Base-by-base conservation (phyloP, 768 basidiomycete species). In the Pleurotus eryngii region DNA sequence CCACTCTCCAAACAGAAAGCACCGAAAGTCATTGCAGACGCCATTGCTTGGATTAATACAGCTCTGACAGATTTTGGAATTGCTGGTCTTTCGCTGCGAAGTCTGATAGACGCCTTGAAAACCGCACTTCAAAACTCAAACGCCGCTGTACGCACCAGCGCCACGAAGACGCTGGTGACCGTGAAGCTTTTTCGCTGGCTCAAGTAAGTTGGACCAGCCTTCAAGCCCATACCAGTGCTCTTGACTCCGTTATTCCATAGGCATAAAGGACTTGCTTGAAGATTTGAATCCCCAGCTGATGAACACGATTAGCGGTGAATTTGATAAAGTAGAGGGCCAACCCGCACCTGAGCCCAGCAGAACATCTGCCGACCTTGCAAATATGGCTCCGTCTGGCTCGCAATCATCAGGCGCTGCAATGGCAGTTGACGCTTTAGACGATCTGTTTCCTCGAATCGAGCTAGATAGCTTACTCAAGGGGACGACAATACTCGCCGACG, bases 1-100 rank as follows among this genome's bases (percentile, higher is more conserved):
- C 90, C 96, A 0, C 74, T 99, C 65, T 83, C 84, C 26, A 97
- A 95, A 72, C 94, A 95, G 69, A 99, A 99, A 69, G 96, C 97
- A 3, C 96, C 97, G 0, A 99, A 98, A 72, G 92, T 94, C 43
- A 80, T 98, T 35, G 92, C 95, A 0, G 97, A 99, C 68, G 87
- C 95, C 2, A 72, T 95, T 47, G 73, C 78, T 22, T 98, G 96
- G 95, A 82, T 97, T 57, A 93, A 94, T 58, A 81, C 85, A 35
- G 88, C 90, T 6, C 72, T 99, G 30, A 78, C 76, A 15, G 97
- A 98, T 57, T 99, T 99, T 68, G 97, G 97, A 40, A 90, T 95
- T 59, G 81, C 84, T 22, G 95, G 95, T 3, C 67, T 99, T 30
- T 85, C 90, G 4, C 78, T 98, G 30, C 82, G 92, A 55, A 82